Evolutionary conservation across 305 asterid genomes (phyloP), one percentile per base, ranked within the genome.

Genomic region (Fraxinus latifolia): DNA sequence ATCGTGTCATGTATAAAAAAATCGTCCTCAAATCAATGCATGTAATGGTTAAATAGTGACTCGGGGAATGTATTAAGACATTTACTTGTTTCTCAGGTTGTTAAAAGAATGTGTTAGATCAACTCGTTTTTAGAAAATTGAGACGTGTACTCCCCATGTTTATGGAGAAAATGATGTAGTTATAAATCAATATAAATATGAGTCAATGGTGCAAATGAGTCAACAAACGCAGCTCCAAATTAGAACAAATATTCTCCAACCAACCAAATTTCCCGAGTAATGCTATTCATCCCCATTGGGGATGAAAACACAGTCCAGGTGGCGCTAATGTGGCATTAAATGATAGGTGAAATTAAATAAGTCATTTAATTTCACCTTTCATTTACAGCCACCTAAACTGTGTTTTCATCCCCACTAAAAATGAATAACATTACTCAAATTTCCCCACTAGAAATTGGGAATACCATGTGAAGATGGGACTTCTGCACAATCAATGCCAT

Each of bases 141-240:
- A 39, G 50, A 39, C 15, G 2, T 7, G n/a, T 0, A 11, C 4
- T 42, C 11, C 0, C 1, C 12, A 9, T 39, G 47, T 39, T 39
- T 8, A 39, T 39, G 14, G 47, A 0, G 2, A 39, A 39, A 39
- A 39, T 39, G 12, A 8, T 6, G 47, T 39, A 9, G 12, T 9
- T 42, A 42, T 42, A 2, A 42, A 42, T 42, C 15, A 3, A 9
- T 9, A 42, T 9, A 42, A 42, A 39, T 23, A 23, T 23, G 47
- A 62, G 81, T 83, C 89, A 86, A 76, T 8, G 3, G 72, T 21
- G 11, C 72, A 62, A 65, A 23, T 23, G 47, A 62, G 81, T 83
- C 89, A 86, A 76, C 14, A 83, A 80, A 77, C 42, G 37, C 44
- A 60, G 74, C 81, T 19, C 27, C 8, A 17, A 53, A 37, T 55